phyloP scores from a whole-genome alignment of 2,329 filamentous ascomycete species.

The Neopestalotiopsis sp. region DNA sequence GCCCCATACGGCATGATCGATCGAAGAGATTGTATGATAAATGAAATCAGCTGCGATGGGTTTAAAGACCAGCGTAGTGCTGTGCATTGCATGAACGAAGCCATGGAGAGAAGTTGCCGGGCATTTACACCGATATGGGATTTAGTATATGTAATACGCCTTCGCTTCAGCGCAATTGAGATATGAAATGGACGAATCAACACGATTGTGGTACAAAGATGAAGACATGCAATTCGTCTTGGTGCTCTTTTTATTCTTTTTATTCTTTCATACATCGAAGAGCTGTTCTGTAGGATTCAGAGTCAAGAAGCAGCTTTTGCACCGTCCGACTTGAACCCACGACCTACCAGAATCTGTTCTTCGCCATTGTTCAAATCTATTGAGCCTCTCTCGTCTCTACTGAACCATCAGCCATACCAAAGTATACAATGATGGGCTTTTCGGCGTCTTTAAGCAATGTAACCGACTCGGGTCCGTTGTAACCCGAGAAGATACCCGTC shows the following conservation, averaged over 20 bases:
- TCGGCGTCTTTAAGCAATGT: conserved; percentile 68
- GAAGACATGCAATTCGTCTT: not conserved
- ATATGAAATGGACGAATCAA: conserved; percentile 2
- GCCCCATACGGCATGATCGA: not conserved
- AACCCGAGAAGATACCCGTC: conserved; percentile 86
- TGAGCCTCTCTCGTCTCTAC: conserved; percentile 50
- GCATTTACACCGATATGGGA: conserved; percentile 27
- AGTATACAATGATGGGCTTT: conserved; percentile 93
- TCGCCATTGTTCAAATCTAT: not conserved
- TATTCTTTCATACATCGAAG: not conserved
- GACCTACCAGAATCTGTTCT: not conserved
- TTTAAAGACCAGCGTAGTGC: not conserved
- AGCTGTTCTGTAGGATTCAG: not conserved
- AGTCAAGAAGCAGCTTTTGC: not conserved
- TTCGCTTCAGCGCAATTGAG: conserved; percentile 12
- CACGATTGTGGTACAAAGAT: not conserved
- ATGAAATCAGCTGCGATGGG: conserved; percentile 2
- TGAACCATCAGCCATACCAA: conserved; percentile 82
- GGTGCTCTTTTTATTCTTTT: not conserved
- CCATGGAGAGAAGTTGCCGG: not conserved
- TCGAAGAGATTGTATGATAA: conserved; percentile 8
- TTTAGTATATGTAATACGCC: conserved; percentile 39
- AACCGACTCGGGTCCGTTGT: conserved; percentile 73
- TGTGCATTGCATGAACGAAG: conserved; percentile 9
- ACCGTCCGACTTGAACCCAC: not conserved